Evolutionary conservation across 176 grass and related monocot genomes (phyloP).

Genomic region (Aegilops bicornis): DNA sequence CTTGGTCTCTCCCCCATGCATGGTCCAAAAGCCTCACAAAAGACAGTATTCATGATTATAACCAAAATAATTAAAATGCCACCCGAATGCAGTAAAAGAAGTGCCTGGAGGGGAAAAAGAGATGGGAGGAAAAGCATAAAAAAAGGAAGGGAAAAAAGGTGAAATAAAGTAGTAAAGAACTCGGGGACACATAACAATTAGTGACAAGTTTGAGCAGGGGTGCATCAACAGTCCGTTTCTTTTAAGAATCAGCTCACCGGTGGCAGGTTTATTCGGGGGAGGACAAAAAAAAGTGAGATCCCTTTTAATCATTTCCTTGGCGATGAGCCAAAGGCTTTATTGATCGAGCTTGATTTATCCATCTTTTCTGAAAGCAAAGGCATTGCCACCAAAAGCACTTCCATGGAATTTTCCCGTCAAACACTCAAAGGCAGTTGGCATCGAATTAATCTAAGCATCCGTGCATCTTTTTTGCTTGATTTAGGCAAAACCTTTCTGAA

Average conservation of each 20-base stretch:
- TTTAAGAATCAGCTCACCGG: neutral
- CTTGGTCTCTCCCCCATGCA: conserved; percentile 36
- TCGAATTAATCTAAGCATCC: conserved; percentile 4
- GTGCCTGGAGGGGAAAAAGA: conserved; percentile 35
- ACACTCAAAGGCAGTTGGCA: conserved; percentile 5
- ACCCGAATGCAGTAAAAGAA: conserved; percentile 57
- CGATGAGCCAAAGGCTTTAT: conserved; percentile 34
- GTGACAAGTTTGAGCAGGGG: neutral
- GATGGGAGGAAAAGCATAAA: conserved; percentile 31
- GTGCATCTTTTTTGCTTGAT: conserved; percentile 24
- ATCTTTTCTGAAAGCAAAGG: conserved; percentile 44
- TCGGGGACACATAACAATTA: neutral
- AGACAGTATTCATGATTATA: conserved; percentile 54
- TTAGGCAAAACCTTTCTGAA: conserved; percentile 1
- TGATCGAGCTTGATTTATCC: conserved; percentile 31
- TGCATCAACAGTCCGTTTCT: neutral
- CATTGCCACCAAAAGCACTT: conserved; percentile 49
- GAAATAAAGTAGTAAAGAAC: neutral
- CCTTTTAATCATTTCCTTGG: conserved; percentile 23
- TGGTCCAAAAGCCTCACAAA: conserved; percentile 61
- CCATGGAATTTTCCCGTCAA: conserved; percentile 40
- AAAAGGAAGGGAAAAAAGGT: neutral
- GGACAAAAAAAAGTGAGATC: neutral
- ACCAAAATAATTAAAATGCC: conserved; percentile 39
- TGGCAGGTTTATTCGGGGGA: conserved; percentile 8